Conservation (phyloP, 345 rosid genomes). For the Iberis pinnata region DNA sequence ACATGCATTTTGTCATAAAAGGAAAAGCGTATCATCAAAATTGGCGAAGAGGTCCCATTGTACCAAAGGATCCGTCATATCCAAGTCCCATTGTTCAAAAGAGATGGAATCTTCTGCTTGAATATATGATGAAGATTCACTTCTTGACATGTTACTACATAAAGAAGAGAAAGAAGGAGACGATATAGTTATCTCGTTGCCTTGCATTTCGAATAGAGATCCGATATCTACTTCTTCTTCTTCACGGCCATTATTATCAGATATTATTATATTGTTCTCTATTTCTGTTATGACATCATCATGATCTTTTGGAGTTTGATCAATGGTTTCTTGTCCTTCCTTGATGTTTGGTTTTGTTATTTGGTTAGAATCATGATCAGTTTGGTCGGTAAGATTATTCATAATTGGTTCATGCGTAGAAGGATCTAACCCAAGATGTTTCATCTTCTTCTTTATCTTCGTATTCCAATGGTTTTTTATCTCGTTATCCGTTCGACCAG, state of each 20-base stretch:
- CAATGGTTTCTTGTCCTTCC: slow-evolving; percentile 28
- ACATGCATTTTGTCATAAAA: no score
- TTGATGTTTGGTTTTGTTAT: slow-evolving; percentile 9
- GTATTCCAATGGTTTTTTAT: slow-evolving; percentile 96
- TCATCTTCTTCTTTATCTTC: slow-evolving; percentile 71
- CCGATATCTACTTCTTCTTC: slow-evolving; percentile 36
- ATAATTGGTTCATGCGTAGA: slow-evolving; percentile 52
- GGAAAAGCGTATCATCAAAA: slow-evolving; percentile 39
- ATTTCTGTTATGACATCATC: slow-evolving; percentile 13
- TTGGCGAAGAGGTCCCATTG: slow-evolving; percentile 52
- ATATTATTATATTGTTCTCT: not conserved
- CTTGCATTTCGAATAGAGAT: slow-evolving; percentile 29
- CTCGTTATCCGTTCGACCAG: slow-evolving; percentile 91
- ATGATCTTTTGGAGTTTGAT: slow-evolving; percentile 11
- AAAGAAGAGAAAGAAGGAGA: slow-evolving; percentile 32
- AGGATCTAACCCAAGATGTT: slow-evolving; percentile 60
- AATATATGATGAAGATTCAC: slow-evolving; percentile 32
- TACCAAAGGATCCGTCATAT: slow-evolving; percentile 57
- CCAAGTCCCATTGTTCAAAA: slow-evolving; percentile 41
- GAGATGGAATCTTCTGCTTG: slow-evolving; percentile 31
- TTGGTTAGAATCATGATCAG: slow-evolving; percentile 19
- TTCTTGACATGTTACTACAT: slow-evolving; percentile 18
- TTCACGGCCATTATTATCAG: slow-evolving; percentile 15
- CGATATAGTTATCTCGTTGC: slow-evolving; percentile 27
- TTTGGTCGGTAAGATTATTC: slow-evolving; percentile 6